phyloP scores from a whole-genome alignment of 345 rosid genomes.

The Bruguiera sexangula region DNA sequence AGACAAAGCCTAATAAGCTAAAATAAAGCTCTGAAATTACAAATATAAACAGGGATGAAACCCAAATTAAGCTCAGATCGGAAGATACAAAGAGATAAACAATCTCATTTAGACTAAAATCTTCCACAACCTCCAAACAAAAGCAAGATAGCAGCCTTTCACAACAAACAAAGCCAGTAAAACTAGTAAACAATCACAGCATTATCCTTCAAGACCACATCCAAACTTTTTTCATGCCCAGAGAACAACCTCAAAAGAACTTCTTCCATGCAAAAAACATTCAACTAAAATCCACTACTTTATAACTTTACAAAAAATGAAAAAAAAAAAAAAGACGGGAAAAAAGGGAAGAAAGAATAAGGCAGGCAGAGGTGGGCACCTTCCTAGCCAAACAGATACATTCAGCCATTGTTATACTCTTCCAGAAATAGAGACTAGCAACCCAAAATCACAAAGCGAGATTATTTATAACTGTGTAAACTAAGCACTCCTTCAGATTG shows the following conservation, averaged over 20 bases:
- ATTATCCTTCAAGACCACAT: neutral
- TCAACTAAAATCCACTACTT: neutral
- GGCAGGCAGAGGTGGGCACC: conserved; percentile 28
- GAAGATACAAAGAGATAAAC: conserved; percentile 8
- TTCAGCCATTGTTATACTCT: conserved; percentile 55
- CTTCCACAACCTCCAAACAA: conserved; percentile 6
- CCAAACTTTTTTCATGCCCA: conserved; percentile 2
- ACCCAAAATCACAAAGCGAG: neutral
- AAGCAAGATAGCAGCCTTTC: neutral
- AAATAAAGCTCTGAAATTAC: conserved; percentile 1
- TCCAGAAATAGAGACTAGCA: conserved; percentile 21
- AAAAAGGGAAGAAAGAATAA: neutral
- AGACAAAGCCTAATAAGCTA: neutral
- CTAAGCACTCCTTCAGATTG: neutral
- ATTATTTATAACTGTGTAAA: neutral
- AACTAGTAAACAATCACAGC: neutral
- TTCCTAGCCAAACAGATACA: conserved; percentile 52
- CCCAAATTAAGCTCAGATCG: conserved; percentile 17
- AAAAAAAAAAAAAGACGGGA: neutral
- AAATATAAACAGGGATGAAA: neutral
- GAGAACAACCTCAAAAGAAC: neutral
- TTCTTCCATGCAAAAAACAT: neutral
- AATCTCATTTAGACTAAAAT: neutral
- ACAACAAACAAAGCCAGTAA: neutral
- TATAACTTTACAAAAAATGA: neutral